Evolutionary conservation across 768 basidiomycete species (phyloP), one percentile per base, ranked within the genome.

Genomic region (Boletales sp.): DNA sequence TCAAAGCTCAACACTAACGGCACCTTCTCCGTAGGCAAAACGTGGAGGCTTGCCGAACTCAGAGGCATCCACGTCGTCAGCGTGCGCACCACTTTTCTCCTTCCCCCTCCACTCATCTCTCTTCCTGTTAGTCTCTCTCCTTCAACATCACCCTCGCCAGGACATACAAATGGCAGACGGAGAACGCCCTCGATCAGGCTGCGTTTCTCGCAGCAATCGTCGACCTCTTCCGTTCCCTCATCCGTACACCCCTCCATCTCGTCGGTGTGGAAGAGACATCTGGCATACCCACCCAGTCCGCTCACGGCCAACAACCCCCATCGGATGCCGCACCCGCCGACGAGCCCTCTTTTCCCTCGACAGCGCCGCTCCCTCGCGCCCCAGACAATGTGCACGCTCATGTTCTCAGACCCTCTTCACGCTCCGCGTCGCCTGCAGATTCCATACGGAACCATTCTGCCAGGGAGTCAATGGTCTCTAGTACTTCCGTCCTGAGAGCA

Each of bases 21-120:
- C 31, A 81, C 91, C 0, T 98, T 95, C 69, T 97, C 93, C 8
- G 91, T 98, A 42, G 97, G 97, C 7, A 99, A 99, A 74, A 92
- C 95, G 2, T 99, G 97, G 97, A 79, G 74, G 52, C 70, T 98
- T 43, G 67, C 81, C 37, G 94, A 97, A 68, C 76, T 98, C 58
- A 80, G 88, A 54, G 82, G 72, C 35, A 65, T 99, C 40, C 86
- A 94, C 56, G 86, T 95, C 41, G 51, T 79, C 32, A 79, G 77
- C 63, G 94, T 95, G 66, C 62, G 84, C 73, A 2, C n/a, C 32
- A 39, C 30, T 27, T 14, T 18, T 15, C 40, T 44, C 47, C 14
- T 65, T 58, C 52, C 62, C 0, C 56, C 58, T 35, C 27, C 51
- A 3, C 46, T 61, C 52, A 67, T 45, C 8, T 53, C 31, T 24